Evolutionary conservation across 208 protist species (phyloP).

Genomic region (Balamuthia mandrillaris): DNA sequence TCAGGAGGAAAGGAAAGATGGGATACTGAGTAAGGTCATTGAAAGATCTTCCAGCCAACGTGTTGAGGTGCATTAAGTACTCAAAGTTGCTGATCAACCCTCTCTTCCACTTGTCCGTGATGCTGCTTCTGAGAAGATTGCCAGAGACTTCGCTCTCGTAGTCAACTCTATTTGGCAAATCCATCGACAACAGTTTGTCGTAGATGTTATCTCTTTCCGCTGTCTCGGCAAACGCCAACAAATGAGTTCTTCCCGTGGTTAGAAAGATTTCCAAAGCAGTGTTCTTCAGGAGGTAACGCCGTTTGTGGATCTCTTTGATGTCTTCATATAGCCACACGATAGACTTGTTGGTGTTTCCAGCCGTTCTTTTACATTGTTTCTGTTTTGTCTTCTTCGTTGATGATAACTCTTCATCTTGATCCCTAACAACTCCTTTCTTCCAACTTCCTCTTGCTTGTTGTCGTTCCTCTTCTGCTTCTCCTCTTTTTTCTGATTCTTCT

Average conservation of each 20-base stretch:
- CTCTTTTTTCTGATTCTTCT: too few species aligned
- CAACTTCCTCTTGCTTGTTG: too few species aligned
- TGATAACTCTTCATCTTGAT: background rate
- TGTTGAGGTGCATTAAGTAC: slow-evolving; percentile 78
- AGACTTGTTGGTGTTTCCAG: background rate
- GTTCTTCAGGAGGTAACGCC: slow-evolving; percentile 61
- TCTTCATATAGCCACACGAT: slow-evolving; percentile 10
- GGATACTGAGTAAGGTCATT: slow-evolving; percentile 78
- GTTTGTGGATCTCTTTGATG: slow-evolving; percentile 43
- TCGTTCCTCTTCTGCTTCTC: too few species aligned
- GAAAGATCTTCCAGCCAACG: slow-evolving; percentile 70
- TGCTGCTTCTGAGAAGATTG: background rate
- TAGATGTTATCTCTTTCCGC: slow-evolving; percentile 48
- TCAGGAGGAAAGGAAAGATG: slow-evolving; percentile 72
- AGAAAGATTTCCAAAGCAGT: slow-evolving; percentile 64
- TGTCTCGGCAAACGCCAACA: slow-evolving; percentile 54
- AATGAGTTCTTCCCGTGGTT: slow-evolving; percentile 52
- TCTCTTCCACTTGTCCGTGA: slow-evolving; percentile 68
- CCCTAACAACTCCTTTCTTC: too few species aligned
- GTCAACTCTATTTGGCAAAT: slow-evolving; percentile 62
- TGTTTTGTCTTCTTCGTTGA: background rate
- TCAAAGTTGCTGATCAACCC: slow-evolving; percentile 72
- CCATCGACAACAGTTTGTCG: slow-evolving; percentile 48
- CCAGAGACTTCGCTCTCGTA: slow-evolving; percentile 46
- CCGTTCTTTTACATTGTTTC: too few species aligned